A percentile compares a stretch with the other conserved stretches of the same genome.
These are phyloP conservation scores for Auriscalpium vulgare DNA, from an alignment of 768 basidiomycete species.

Conservation along the genomic window DNA sequence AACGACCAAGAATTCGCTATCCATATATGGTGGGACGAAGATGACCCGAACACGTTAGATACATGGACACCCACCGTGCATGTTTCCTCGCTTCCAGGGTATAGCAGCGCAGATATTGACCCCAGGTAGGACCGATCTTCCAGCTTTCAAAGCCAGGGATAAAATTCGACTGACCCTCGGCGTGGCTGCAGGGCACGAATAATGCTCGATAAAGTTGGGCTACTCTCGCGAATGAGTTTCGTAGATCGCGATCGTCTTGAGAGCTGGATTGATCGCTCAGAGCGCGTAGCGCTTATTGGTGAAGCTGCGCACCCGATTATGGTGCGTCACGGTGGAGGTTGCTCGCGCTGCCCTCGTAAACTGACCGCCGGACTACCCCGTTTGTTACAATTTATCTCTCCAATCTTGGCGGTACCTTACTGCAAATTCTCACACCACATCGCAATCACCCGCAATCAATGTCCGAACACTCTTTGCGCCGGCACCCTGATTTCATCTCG, in stretches of 20 bases:
- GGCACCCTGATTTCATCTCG: background rate
- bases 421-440: too few species aligned
- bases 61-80: slow-evolving; percentile 2
- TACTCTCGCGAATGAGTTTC: slow-evolving; percentile 20
- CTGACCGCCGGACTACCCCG: too few species aligned
- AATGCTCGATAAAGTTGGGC: slow-evolving; percentile 6
- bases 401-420: too few species aligned
- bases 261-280: slow-evolving; percentile 29
- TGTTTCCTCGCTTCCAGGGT: background rate
- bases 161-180: background rate
- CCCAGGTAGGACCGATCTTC: background rate
- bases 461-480: background rate
- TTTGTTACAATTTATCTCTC: too few species aligned
- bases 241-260: slow-evolving; percentile 29
- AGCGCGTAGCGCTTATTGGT: slow-evolving; percentile 29
- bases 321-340: slow-evolving; percentile 11
- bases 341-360: background rate
- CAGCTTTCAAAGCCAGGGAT: background rate
- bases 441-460: too few species aligned
- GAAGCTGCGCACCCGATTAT: slow-evolving; percentile 27
- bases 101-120: background rate
- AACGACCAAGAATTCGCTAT: slow-evolving; percentile 6
- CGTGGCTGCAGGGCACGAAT: slow-evolving; percentile 1
- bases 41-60: background rate
- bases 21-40: slow-evolving; percentile 9